These are phyloP conservation scores for Phoma sp. DNA, from an alignment of 2,329 filamentous ascomycete species.

Conservation along the genomic window DNA sequence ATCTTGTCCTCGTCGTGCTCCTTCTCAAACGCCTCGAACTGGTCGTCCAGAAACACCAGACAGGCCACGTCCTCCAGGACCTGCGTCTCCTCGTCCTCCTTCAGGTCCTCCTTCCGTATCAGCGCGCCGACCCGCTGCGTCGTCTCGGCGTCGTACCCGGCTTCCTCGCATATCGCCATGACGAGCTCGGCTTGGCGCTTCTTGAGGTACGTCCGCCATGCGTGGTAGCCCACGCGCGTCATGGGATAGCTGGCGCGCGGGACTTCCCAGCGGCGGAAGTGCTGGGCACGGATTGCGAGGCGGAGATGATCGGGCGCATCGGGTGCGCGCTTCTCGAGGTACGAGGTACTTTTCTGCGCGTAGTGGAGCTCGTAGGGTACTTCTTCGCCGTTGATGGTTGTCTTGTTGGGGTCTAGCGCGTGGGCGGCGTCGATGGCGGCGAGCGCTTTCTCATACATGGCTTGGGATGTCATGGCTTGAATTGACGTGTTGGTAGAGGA, in stretches of 20 bases:
- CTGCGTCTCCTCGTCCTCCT: conserved; percentile 70
- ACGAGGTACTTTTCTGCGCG: conserved; percentile 77
- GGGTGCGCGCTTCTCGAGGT: conserved; percentile 68
- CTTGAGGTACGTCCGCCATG: conserved; percentile 77
- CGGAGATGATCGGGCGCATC: conserved; percentile 70
- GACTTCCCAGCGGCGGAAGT: conserved; percentile 85
- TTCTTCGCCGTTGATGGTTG: conserved; percentile 50
- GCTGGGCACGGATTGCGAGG: conserved; percentile 82
- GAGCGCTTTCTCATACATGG: conserved; percentile 58
- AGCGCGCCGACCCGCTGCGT: conserved; percentile 70
- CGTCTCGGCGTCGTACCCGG: conserved; percentile 60
- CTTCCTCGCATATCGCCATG: conserved; percentile 58
- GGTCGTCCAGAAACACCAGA: conserved; percentile 85
- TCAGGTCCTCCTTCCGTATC: conserved; percentile 79
- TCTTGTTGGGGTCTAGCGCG: conserved; percentile 68
- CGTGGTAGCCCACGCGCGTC: conserved; percentile 77
- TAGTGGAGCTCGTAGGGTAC: conserved; percentile 83
- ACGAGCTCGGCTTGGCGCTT: conserved; percentile 73
- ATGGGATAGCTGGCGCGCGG: conserved; percentile 75
- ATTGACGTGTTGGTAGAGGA: neutral
- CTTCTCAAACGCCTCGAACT: conserved; percentile 80
- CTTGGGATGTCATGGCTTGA: conserved; percentile 16
- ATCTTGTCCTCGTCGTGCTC: conserved; percentile 79
- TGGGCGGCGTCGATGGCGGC: conserved; percentile 76
- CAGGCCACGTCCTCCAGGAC: conserved; percentile 85